A percentile compares a stretch with the other conserved stretches of the same genome.
Conservation (phyloP, 345 rosid genomes). For the Bretschneidera sinensis region DNA sequence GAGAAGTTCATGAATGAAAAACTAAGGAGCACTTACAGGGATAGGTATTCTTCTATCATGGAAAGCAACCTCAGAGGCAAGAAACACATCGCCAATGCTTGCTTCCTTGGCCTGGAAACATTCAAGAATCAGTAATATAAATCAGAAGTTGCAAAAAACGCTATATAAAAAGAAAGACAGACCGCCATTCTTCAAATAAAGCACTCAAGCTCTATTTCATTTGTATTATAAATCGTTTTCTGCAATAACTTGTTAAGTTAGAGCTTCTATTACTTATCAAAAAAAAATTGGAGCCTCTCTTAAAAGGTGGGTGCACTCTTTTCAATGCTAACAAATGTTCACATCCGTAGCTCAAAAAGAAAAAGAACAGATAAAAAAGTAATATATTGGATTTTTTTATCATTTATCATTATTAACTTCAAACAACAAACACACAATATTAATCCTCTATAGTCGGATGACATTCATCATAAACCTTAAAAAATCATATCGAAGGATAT, state of each 20-base stretch:
- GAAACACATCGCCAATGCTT: conserved; percentile 62
- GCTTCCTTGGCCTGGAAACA: conserved; percentile 76
- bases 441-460: neutral
- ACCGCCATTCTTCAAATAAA: neutral
- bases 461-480: neutral
- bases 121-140: neutral
- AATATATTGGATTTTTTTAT: too few species aligned
- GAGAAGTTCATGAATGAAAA: neutral
- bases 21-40: conserved; percentile 49
- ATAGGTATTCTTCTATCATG: conserved; percentile 96
- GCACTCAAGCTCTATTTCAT: neutral
- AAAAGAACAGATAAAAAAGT: neutral
- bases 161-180: neutral
- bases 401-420: too few species aligned
- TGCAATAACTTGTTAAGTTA: neutral
- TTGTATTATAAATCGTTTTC: neutral
- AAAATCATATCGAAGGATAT: neutral
- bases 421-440: neutral
- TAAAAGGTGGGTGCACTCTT: neutral
- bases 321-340: neutral
- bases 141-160: neutral
- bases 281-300: too few species aligned
- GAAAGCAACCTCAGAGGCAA: conserved; percentile 72
- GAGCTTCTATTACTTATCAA: too few species aligned
- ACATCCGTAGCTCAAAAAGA: neutral